Base-by-base conservation (phyloP, 2,329 filamentous ascomycete genomes). In the Alternaria gansuensis region DNA sequence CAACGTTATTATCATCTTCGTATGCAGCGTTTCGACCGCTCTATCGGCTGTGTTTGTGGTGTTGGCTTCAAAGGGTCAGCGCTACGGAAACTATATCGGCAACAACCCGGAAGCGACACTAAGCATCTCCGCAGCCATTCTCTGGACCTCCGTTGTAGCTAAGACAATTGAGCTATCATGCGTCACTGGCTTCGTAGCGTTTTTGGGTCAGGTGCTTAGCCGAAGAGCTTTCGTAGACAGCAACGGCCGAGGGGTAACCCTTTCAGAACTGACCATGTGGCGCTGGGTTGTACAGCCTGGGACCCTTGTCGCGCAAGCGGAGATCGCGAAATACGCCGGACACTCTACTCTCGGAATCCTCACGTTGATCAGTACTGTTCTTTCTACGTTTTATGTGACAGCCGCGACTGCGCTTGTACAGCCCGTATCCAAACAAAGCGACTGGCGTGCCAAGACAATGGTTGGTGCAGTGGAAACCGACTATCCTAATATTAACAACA, bases 201-300 rank as follows among this genome's bases (percentile, higher is more conserved):
- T 3, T 10, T 10, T 31, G 29, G 29, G 29, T 7, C 29, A 31
- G 4, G 11, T 8, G 4, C 7, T 31, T 31, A 31, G 29, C 11
- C 4, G 4, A 31, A 80, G 88, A 49, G 88, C 90, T 0, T 83
- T 91, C 54, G 82, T 82, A 10, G 83, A 82, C 51, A 79, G 82
- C 6, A 63, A 68, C 8, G 83, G 85, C 0, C 77, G 79, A 2
- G 90, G 90, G 3, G 83, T 92, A 60, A 90, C 87, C 0, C 82
- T 93, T 21, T 87, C 90, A 0, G 90, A 93, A 70, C 86, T 93
- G 81, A 88, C 84, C 13, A 91, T 93, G 88, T 82, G 90, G 28
- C 84, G 84, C 36, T 93, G 90, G 90, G 68, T 82, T 13, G 74
- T 79, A 40, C 76, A 80, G 75, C 89, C 89, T 0, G 90, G 90